A percentile compares a stretch with the other conserved stretches of the same genome.
Conservation (phyloP, 2,329 filamentous ascomycete species). For the Onygenales sp. region DNA sequence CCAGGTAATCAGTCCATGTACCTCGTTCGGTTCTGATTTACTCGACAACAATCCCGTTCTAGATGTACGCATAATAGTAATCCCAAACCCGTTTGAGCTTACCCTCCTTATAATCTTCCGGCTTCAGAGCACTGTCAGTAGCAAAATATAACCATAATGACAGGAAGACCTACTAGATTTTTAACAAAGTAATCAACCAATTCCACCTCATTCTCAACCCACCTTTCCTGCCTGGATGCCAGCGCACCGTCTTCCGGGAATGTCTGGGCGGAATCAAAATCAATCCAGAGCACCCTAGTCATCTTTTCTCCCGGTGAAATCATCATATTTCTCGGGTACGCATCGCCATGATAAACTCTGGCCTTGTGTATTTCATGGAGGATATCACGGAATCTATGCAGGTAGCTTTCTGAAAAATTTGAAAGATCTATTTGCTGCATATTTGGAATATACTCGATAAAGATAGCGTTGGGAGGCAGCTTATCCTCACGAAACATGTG, state of each 20-base stretch:
- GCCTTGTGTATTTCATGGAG: not conserved
- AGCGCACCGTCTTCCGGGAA: not conserved
- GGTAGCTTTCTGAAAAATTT: not conserved
- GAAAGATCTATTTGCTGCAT: not conserved
- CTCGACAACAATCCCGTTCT: not conserved
- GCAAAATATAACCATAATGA: not conserved
- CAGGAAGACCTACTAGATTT: not conserved
- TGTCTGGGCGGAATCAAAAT: not conserved
- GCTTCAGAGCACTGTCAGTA: not conserved
- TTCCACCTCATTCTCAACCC: constrained; percentile 1
- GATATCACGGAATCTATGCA: not conserved
- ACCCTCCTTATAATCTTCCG: constrained; percentile 9
- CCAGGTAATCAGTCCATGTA: no score
- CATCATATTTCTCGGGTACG: not conserved
- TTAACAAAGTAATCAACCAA: not conserved
- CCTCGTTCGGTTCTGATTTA: no score
- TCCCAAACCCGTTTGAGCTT: constrained; percentile 6
- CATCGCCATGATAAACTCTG: not conserved
- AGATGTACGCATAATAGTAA: not conserved
- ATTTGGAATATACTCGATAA: not conserved
- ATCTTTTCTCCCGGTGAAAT: not conserved
- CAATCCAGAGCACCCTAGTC: not conserved
- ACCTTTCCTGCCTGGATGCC: not conserved
- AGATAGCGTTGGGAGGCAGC: no score
- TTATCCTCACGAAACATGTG: no score